Conservation (phyloP, 2,329 filamentous ascomycete species). For the Pseudohalonectria lignicola region DNA sequence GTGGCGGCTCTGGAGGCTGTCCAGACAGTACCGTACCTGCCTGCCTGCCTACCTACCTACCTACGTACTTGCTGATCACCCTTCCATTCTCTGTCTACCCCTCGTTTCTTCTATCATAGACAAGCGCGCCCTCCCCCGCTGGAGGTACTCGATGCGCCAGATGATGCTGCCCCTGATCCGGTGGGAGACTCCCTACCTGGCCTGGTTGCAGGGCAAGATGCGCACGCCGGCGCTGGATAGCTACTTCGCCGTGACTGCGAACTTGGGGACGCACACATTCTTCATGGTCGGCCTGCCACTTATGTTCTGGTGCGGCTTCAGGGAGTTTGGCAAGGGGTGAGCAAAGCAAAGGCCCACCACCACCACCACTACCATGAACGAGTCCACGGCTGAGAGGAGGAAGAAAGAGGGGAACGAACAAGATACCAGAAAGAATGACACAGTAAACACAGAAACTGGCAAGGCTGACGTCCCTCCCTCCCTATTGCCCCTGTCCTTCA, state of each 20-base stretch:
- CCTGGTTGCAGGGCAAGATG: conserved; percentile 68
- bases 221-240: conserved; percentile 81
- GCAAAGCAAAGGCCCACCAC: too few species aligned
- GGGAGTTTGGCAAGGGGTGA: conserved; percentile 76
- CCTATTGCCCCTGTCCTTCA: background rate
- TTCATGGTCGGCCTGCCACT: conserved; percentile 95
- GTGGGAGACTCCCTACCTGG: conserved; percentile 92
- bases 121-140: conserved; percentile 69
- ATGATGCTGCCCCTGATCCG: conserved; percentile 74
- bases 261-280: conserved; percentile 94
- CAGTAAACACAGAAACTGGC: too few species aligned
- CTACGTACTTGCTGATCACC: too few species aligned
- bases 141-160: conserved; percentile 81
- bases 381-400: too few species aligned
- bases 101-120: conserved; percentile 39
- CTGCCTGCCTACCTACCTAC: too few species aligned
- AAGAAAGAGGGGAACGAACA: too few species aligned
- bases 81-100: background rate
- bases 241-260: conserved; percentile 94
- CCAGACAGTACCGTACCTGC: too few species aligned
- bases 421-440: too few species aligned
- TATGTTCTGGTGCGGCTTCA: conserved; percentile 92
- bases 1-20: too few species aligned
- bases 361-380: too few species aligned
- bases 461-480: too few species aligned